Conservation (phyloP, 352 stramenopile genomes). For the Peronospora farinosa region DNA sequence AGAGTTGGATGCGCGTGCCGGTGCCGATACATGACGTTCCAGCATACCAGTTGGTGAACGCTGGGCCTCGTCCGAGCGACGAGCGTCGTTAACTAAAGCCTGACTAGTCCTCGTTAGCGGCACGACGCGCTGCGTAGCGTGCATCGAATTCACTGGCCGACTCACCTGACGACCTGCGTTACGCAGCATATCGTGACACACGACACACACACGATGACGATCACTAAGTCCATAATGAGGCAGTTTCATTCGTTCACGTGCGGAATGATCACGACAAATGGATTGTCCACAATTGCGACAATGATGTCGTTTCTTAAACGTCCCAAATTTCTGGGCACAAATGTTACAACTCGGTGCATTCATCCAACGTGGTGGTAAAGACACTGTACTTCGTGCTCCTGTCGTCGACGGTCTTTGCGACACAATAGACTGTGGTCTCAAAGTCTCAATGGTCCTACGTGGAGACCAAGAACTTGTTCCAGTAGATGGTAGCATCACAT, state of each 20-base stretch:
- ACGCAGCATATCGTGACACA: conserved; percentile 70
- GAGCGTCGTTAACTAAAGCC: conserved; percentile 23
- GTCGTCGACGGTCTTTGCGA: conserved; percentile 29
- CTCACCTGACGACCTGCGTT: conserved; percentile 37
- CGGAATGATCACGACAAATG: conserved; percentile 81
- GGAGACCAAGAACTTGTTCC: conserved; percentile 24
- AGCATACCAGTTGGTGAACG: conserved; percentile 36
- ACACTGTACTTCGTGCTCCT: conserved; percentile 38
- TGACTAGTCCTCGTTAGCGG: conserved; percentile 22
- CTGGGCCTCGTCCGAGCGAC: conserved; percentile 53
- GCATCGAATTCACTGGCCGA: conserved; percentile 28
- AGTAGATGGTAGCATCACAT: conserved; percentile 11
- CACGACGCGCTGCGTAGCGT: conserved; percentile 23
- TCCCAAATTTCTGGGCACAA: conserved; percentile 71
- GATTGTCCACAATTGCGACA: conserved; percentile 84
- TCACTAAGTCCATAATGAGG: conserved; percentile 77
- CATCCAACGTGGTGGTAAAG: conserved; percentile 75
- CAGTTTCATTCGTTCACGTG: conserved; percentile 71
- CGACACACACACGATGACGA: conserved; percentile 74
- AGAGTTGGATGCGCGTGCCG: conserved; percentile 37
- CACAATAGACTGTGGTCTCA: conserved; percentile 34
- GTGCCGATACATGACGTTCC: conserved; percentile 71
- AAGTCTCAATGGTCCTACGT: conserved; percentile 26
- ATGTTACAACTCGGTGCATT: conserved; percentile 82
- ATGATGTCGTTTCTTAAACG: conserved; percentile 83